Conservation (phyloP, 352 stramenopile genomes). For the Saprolegnia diclina region DNA sequence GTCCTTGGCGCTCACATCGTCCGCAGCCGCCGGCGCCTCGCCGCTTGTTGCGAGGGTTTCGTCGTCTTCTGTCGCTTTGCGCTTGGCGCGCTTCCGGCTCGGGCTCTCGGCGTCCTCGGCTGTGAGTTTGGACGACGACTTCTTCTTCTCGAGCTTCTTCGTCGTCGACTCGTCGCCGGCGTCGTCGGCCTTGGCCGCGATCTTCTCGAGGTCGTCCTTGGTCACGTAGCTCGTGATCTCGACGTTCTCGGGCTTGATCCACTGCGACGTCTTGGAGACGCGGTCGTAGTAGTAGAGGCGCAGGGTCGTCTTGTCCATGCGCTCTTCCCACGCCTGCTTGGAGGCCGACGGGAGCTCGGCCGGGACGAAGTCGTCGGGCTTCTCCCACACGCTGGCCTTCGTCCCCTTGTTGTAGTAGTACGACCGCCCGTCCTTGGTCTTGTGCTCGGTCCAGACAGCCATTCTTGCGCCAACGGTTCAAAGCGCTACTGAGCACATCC, state of each 20-base stretch:
- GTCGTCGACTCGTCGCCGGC: background rate
- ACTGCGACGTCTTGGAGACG: conserved; percentile 70
- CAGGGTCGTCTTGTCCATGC: conserved; percentile 82
- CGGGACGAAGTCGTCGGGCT: conserved; percentile 63
- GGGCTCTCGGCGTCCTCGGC: background rate
- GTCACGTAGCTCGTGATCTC: conserved; percentile 63
- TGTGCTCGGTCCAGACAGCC: conserved; percentile 74
- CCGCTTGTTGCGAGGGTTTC: background rate
- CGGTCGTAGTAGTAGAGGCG: conserved; percentile 85
- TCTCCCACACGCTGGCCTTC: conserved; percentile 85
- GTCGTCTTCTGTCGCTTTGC: conserved; percentile 3
- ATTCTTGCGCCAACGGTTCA: conserved; percentile 26
- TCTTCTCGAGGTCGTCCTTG: conserved; percentile 27
- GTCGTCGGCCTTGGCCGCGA: conserved; percentile 24
- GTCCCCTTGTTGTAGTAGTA: conserved; percentile 87
- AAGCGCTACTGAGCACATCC: background rate
- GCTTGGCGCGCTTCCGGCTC: background rate
- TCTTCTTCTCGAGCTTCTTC: conserved; percentile 27
- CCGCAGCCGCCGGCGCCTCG: conserved; percentile 28
- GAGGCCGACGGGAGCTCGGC: background rate
- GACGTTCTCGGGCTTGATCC: conserved; percentile 65
- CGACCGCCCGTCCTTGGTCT: conserved; percentile 75
- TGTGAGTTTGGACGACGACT: conserved; percentile 1
- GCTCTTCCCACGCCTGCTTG: conserved; percentile 66
- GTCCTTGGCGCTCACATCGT: conserved; percentile 23